phyloP scores from a whole-genome alignment of 768 basidiomycete genomes.

The Suillus ampliporus region DNA sequence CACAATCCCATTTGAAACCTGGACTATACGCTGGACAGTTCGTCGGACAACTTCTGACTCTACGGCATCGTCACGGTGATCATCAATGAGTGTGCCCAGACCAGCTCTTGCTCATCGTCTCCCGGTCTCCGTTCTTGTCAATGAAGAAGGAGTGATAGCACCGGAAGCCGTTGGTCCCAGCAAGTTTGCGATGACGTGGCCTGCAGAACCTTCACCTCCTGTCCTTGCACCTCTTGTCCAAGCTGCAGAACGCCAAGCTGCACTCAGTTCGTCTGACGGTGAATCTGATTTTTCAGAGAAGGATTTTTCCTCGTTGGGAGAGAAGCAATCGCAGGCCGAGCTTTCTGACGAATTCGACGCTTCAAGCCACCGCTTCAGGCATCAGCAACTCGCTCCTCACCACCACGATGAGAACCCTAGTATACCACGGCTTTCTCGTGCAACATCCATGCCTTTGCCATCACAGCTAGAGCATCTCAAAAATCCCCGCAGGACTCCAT shows the following conservation, averaged over 20 bases:
- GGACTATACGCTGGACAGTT: background rate
- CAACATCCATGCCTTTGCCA: slow-evolving; percentile 81
- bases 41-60: background rate
- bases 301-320: slow-evolving; percentile 36
- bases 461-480: slow-evolving; percentile 76
- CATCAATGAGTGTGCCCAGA: slow-evolving; percentile 36
- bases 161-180: slow-evolving; percentile 54
- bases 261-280: slow-evolving; percentile 55
- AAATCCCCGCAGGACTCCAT: slow-evolving; percentile 60
- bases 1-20: background rate
- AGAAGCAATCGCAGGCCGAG: slow-evolving; percentile 37
- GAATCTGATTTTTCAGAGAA: slow-evolving; percentile 59
- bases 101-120: slow-evolving; percentile 57
- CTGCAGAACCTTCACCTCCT: slow-evolving; percentile 49
- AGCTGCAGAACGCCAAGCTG: slow-evolving; percentile 44
- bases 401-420: slow-evolving; percentile 32
- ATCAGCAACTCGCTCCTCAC: slow-evolving; percentile 26
- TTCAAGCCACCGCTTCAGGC: slow-evolving; percentile 28
- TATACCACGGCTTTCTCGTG: slow-evolving; percentile 69
- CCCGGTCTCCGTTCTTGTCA: slow-evolving; percentile 42
- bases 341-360: slow-evolving; percentile 38
- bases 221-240: slow-evolving; percentile 40
- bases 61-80: slow-evolving; percentile 6
- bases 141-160: slow-evolving; percentile 48
- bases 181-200: slow-evolving; percentile 68